Percentiles rank a stretch among this genome's conserved stretches.
phyloP scores from a whole-genome alignment of 176 grass and related monocot species.

The Calamus simplicifolius region DNA sequence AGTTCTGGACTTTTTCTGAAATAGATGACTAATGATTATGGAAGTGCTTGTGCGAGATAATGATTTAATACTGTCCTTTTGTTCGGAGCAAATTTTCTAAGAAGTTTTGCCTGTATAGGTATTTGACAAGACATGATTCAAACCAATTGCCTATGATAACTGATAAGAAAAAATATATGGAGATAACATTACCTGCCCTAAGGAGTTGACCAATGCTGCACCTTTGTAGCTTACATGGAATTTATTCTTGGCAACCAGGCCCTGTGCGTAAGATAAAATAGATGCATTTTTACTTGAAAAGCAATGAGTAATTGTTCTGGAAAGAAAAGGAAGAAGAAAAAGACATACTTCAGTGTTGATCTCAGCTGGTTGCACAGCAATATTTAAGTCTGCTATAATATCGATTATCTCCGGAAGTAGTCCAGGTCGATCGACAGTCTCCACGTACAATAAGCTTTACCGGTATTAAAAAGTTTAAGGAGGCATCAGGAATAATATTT shows the following conservation, averaged over 20 bases:
- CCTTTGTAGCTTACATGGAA: constrained; percentile 96
- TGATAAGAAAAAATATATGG: too few relatives aligned
- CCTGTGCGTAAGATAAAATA: constrained; percentile 35
- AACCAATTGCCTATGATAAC: too few relatives aligned
- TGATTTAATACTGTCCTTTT: too few relatives aligned
- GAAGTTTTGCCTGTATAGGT: too few relatives aligned
- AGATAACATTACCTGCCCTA: constrained; percentile 49
- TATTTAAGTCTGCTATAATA: constrained; percentile 65
- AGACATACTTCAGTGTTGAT: constrained; percentile 81
- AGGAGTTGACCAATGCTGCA: constrained; percentile 67
- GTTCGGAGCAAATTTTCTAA: too few relatives aligned
- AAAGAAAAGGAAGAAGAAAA: not conserved
- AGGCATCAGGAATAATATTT: not conserved
- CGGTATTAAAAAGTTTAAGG: too few relatives aligned
- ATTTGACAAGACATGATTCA: too few relatives aligned
- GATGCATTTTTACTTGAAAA: too few relatives aligned
- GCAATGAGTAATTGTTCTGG: too few relatives aligned
- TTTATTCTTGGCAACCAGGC: constrained; percentile 84
- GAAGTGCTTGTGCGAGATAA: too few relatives aligned
- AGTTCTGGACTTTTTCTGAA: too few relatives aligned
- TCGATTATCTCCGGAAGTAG: constrained; percentile 69
- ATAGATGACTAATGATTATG: too few relatives aligned
- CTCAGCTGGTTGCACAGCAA: constrained; percentile 87
- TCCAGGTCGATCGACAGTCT: constrained; percentile 93
- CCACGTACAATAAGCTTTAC: constrained; percentile 76